Conservation (phyloP, 306 rosid species). For the Vigna radiata region DNA sequence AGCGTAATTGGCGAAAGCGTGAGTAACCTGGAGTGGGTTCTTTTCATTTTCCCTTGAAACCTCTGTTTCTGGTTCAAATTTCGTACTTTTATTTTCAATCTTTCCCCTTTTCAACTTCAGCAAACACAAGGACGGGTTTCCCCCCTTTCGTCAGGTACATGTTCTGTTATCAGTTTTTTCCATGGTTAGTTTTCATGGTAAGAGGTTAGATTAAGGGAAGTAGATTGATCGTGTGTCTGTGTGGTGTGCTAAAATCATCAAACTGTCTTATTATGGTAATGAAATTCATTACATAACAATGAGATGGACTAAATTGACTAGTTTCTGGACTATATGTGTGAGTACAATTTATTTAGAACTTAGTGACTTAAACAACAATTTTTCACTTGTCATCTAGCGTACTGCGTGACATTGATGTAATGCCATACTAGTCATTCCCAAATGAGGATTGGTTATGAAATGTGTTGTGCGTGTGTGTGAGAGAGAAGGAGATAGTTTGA, state of each 20-base stretch:
- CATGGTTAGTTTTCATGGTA: not conserved
- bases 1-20: slow-evolving; percentile 24
- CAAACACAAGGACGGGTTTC: slow-evolving; percentile 23
- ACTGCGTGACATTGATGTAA: not conserved
- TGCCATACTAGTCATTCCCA: slow-evolving; percentile 18
- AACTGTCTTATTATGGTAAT: not conserved
- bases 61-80: slow-evolving; percentile 1
- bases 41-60: slow-evolving; percentile 26
- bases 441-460: not conserved
- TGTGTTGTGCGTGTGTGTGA: not conserved
- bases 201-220: not conserved
- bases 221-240: slow-evolving; percentile 17
- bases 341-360: slow-evolving; percentile 31
- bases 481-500: not conserved
- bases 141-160: slow-evolving; percentile 27
- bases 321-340: slow-evolving; percentile 10
- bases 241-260: not conserved
- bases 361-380: not conserved
- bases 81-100: not conserved
- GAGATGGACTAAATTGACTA: slow-evolving; percentile 8
- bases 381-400: slow-evolving; percentile 13
- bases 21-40: slow-evolving; percentile 13
- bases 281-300: slow-evolving; percentile 14
- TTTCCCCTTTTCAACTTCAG: slow-evolving; percentile 19
- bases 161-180: not conserved